Evolutionary conservation across 2,329 filamentous ascomycete genomes (phyloP).

Genomic region (Fusarium penzigii): DNA sequence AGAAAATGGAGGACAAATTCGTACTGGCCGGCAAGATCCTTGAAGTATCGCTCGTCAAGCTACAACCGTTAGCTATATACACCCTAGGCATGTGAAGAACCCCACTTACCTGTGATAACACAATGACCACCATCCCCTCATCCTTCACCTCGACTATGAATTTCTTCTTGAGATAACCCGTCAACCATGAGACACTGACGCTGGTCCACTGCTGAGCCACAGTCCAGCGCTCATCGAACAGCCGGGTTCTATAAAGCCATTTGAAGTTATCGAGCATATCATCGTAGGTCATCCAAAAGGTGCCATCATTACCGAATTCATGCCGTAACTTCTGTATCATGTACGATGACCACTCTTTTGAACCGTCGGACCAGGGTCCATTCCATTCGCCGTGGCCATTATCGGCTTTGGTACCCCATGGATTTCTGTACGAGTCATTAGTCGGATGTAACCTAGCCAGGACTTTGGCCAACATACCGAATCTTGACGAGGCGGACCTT

Average conservation of each 20-base stretch:
- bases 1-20: conserved; percentile 45
- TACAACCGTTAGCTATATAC: conserved; percentile 19
- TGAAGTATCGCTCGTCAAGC: conserved; percentile 49
- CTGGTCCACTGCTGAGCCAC: conserved; percentile 47
- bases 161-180: conserved; percentile 46
- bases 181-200: conserved; percentile 45
- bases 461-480: conserved; percentile 35
- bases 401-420: conserved; percentile 63
- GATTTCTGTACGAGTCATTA: conserved; percentile 53
- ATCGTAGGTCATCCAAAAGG: conserved; percentile 48
- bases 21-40: conserved; percentile 47
- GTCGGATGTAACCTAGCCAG: conserved; percentile 2
- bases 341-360: conserved; percentile 71
- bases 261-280: conserved; percentile 48
- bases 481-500: conserved; percentile 44
- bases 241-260: conserved; percentile 46
- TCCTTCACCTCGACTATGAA: conserved; percentile 45
- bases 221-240: conserved; percentile 49
- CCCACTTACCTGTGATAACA: conserved; percentile 39
- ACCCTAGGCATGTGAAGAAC: background rate
- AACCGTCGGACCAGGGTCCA: conserved; percentile 73
- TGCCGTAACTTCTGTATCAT: conserved; percentile 69
- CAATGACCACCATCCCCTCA: conserved; percentile 44
- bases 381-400: conserved; percentile 60
- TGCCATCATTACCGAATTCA: conserved; percentile 68